Percentiles rank a stretch among this genome's conserved stretches.
Evolutionary conservation across 306 rosid genomes (phyloP).

Genomic region (Inga laurina): DNA sequence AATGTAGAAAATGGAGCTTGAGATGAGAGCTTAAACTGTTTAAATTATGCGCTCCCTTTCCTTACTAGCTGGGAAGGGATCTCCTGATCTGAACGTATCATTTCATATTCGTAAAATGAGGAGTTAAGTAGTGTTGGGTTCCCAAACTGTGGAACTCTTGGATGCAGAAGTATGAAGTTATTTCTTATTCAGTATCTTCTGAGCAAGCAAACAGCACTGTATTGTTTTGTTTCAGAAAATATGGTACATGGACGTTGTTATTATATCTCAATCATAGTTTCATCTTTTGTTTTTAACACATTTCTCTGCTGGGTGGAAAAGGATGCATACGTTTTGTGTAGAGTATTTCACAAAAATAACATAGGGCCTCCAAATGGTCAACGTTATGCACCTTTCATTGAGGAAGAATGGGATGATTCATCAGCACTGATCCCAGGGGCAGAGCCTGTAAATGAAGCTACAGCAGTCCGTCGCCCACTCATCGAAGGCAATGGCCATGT

Average conservation of each 20-base stretch:
- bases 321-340: constrained; percentile 95
- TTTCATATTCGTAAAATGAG: constrained; percentile 31
- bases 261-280: constrained; percentile 30
- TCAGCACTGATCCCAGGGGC: constrained; percentile 67
- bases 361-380: constrained; percentile 99
- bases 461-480: constrained; percentile 33
- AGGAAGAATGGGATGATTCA: constrained; percentile 94
- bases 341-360: constrained; percentile 98
- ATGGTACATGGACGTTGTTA: constrained; percentile 41
- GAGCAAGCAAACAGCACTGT: constrained; percentile 17
- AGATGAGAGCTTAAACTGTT: constrained; percentile 23
- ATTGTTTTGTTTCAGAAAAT: constrained; percentile 14
- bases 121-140: constrained; percentile 38
- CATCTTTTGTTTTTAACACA: constrained; percentile 29
- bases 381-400: constrained; percentile 95
- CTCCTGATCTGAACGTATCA: constrained; percentile 22
- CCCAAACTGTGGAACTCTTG: constrained; percentile 34
- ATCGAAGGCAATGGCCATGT: constrained; percentile 41
- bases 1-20: constrained; percentile 39
- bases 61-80: constrained; percentile 14
- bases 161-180: constrained; percentile 43
- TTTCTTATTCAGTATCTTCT: constrained; percentile 21
- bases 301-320: constrained; percentile 60
- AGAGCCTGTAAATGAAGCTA: constrained; percentile 38
- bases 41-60: constrained; percentile 30